Evolutionary conservation across 805 yeast species (phyloP).

Genomic region (Lipomyces spencermartinsiae): DNA sequence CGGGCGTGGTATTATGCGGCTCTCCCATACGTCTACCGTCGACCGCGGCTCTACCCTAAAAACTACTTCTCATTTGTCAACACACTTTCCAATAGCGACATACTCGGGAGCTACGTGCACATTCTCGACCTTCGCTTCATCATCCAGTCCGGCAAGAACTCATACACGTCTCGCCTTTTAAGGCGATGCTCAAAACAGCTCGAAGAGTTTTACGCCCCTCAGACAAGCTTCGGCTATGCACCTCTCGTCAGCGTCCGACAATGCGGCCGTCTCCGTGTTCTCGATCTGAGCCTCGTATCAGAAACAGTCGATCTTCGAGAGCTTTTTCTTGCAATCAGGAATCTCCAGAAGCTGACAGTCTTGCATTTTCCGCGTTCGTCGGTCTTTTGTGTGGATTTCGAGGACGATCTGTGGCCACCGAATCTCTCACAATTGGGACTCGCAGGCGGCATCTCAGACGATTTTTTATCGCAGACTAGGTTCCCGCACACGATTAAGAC

Average conservation of each 20-base stretch:
- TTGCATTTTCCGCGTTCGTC: slow-evolving; percentile 90
- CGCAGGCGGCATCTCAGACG: slow-evolving; percentile 89
- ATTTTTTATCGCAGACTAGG: slow-evolving; percentile 69
- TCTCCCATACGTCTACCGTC: slow-evolving; percentile 67
- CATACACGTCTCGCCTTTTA: slow-evolving; percentile 80
- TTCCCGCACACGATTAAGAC: slow-evolving; percentile 76
- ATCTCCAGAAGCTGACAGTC: slow-evolving; percentile 67
- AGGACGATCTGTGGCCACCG: slow-evolving; percentile 75
- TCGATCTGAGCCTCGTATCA: slow-evolving; percentile 85
- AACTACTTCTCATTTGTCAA: slow-evolving; percentile 78
- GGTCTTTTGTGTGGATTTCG: slow-evolving; percentile 61
- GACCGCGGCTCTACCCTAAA: slow-evolving; percentile 66
- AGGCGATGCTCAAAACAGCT: slow-evolving; percentile 74
- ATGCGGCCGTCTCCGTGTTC: slow-evolving; percentile 65
- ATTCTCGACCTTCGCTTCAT: slow-evolving; percentile 77
- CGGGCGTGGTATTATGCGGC: slow-evolving; percentile 65
- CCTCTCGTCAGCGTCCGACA: slow-evolving; percentile 82
- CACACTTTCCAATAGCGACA: slow-evolving; percentile 51
- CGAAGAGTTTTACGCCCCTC: slow-evolving; percentile 84
- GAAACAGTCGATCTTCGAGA: slow-evolving; percentile 87
- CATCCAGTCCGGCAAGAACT: slow-evolving; percentile 90
- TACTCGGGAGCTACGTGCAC: slow-evolving; percentile 64
- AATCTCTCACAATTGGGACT: slow-evolving; percentile 72
- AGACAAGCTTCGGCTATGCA: slow-evolving; percentile 90
- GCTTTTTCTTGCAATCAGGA: slow-evolving; percentile 74